These are phyloP conservation scores for Psilocybe subaeruginosa DNA, from an alignment of 768 basidiomycete species.

Conservation along the genomic window DNA sequence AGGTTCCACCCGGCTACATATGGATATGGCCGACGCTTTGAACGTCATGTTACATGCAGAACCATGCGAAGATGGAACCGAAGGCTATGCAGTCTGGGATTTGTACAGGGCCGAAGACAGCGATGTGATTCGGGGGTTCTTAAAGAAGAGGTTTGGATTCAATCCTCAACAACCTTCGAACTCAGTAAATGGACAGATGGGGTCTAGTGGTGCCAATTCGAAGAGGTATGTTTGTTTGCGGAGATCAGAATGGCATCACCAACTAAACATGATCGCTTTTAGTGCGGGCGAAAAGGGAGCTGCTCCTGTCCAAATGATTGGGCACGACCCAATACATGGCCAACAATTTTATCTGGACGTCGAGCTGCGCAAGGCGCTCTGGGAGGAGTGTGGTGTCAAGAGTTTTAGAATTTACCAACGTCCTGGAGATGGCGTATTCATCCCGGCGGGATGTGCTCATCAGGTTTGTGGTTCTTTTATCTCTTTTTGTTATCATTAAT, in stretches of 20 bases:
- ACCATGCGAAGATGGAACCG: slow-evolving; percentile 54
- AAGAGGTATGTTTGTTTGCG: slow-evolving; percentile 5
- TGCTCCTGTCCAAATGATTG: slow-evolving; percentile 38
- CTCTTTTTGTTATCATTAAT: neutral
- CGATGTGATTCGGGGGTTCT: slow-evolving; percentile 73
- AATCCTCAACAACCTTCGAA: slow-evolving; percentile 5
- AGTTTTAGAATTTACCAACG: slow-evolving; percentile 87
- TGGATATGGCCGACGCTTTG: slow-evolving; percentile 94
- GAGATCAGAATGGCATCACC: neutral
- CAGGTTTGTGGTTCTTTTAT: slow-evolving; percentile 54
- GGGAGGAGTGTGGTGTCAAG: slow-evolving; percentile 66
- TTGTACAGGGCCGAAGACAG: slow-evolving; percentile 84
- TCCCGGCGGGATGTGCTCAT: slow-evolving; percentile 92
- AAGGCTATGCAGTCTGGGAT: slow-evolving; percentile 91
- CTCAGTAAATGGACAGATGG: slow-evolving; percentile 2
- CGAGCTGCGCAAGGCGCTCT: slow-evolving; percentile 66
- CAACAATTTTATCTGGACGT: slow-evolving; percentile 87
- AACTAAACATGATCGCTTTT: neutral
- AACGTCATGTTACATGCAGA: slow-evolving; percentile 88
- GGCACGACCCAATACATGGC: slow-evolving; percentile 87
- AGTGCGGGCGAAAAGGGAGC: slow-evolving; percentile 16
- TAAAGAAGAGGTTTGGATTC: slow-evolving; percentile 60
- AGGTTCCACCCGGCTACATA: slow-evolving; percentile 87
- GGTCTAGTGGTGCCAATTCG: neutral
- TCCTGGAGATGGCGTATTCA: slow-evolving; percentile 92